Base-by-base conservation (phyloP, 2,329 filamentous ascomycete species). In the Penicillium expansum region DNA sequence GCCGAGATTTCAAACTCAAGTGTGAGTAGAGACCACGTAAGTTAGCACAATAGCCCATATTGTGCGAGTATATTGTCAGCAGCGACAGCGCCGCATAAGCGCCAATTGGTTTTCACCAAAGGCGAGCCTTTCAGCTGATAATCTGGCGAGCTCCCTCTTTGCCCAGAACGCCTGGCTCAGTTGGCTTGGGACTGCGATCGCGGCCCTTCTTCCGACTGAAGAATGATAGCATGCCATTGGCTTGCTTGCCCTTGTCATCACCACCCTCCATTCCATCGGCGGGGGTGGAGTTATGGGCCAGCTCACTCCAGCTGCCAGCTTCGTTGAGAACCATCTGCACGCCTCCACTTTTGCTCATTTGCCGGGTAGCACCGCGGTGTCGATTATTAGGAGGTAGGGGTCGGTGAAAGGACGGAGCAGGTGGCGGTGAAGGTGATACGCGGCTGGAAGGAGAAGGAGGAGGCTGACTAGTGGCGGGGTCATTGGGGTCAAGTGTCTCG, bases 251-350 rank as follows among this genome's bases (percentile, higher is more conserved):
- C 68, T 76, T 76, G 48, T 63, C 62, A 13, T 63, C 61, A 18
- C 67, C 66, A 45, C 62, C 63, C 48, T 74, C 73, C 18, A 80
- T 78, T 4, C 87, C 87, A 69, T 91, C 87, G 0, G 84, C 81
- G 1, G 86, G 85, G 38, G 93, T 11, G 14, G 79, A 3, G 88
- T 92, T 92, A 67, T 92, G 89, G 48, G 91, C 91, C 71, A 97
- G 83, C 61, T 96, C 90, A 45, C 89, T 92, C 93, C 92, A 97
- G 73, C 89, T 93, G 58, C 91, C 90, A 16, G 88, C 86, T 68
- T 92, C 92, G 66, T 96, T 92, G 37, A 97, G 83, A 20, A 94
- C 92, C 66, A 97, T 90, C 74, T 96, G 91, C 54, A 97, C 86
- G 18, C 93, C 93, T 52, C 92, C 92, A 4, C 88, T 85, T 67